Evolutionary conservation across 2,329 filamentous ascomycete genomes (phyloP).

Genomic region (Chaetomiaceae sp.): DNA sequence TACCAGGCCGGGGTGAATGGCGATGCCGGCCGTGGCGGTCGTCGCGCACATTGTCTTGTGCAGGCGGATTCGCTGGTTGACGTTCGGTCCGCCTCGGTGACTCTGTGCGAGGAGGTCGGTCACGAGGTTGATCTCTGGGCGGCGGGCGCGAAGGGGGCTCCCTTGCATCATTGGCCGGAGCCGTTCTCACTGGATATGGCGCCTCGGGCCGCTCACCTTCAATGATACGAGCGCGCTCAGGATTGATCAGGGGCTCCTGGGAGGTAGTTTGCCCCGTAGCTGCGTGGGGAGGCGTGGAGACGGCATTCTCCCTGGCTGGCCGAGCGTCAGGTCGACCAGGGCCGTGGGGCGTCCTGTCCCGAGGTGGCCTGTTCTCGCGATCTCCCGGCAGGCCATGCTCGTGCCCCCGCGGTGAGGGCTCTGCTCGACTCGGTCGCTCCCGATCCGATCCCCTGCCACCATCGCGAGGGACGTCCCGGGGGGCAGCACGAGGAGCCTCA

Average conservation of each 20-base stretch:
- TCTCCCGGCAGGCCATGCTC: slow-evolving; percentile 35
- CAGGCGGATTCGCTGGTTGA: slow-evolving; percentile 27
- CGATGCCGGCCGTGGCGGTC: slow-evolving; percentile 42
- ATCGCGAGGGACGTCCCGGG: neutral
- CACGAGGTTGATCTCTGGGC: slow-evolving; percentile 34
- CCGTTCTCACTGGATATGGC: slow-evolving; percentile 45
- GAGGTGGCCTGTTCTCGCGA: slow-evolving; percentile 29
- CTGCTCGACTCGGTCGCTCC: too few species aligned
- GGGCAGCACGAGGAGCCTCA: neutral
- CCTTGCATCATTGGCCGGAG: slow-evolving; percentile 38
- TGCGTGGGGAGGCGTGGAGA: slow-evolving; percentile 25
- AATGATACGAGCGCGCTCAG: slow-evolving; percentile 43
- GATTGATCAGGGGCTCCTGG: slow-evolving; percentile 47
- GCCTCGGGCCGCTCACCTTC: slow-evolving; percentile 34
- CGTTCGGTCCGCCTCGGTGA: slow-evolving; percentile 46
- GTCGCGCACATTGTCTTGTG: slow-evolving; percentile 38
- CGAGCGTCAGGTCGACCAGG: slow-evolving; percentile 22
- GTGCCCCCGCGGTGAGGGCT: too few species aligned
- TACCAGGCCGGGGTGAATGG: slow-evolving; percentile 30
- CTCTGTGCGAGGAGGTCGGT: slow-evolving; percentile 36
- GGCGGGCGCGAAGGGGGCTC: slow-evolving; percentile 32
- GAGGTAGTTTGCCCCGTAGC: slow-evolving; percentile 26
- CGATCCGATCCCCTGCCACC: too few species aligned
- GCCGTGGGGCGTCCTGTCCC: slow-evolving; percentile 34
- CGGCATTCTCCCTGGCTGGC: slow-evolving; percentile 21